phyloP scores from a whole-genome alignment of 2,329 filamentous ascomycete genomes.

The Aureobasidium pullulans region DNA sequence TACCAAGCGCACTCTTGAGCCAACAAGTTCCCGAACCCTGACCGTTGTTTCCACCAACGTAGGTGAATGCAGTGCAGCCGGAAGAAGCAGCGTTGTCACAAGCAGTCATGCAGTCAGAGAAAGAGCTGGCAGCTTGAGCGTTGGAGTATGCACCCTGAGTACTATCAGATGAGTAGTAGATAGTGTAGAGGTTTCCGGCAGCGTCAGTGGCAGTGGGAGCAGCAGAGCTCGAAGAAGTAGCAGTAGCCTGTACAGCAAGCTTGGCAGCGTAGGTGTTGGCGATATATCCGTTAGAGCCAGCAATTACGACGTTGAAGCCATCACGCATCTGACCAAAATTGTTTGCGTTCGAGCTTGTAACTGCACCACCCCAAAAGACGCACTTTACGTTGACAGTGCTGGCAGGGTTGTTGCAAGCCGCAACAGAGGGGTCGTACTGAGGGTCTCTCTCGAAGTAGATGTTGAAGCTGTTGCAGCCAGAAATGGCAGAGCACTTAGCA shows the following conservation, averaged over 20 bases:
- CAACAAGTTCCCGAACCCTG: conserved; percentile 13
- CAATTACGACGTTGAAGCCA: conserved; percentile 12
- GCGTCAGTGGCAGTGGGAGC: conserved; percentile 14
- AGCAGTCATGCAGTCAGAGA: conserved; percentile 15
- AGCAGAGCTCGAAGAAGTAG: conserved; percentile 6
- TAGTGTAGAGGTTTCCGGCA: conserved; percentile 14
- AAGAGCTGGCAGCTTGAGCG: conserved; percentile 12
- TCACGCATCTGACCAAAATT: conserved; percentile 23
- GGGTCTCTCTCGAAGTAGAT: conserved; percentile 14
- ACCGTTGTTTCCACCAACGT: conserved; percentile 14
- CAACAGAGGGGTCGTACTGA: conserved; percentile 23
- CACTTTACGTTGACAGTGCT: conserved; percentile 29
- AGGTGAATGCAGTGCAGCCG: conserved; percentile 16
- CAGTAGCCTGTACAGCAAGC: conserved; percentile 12
- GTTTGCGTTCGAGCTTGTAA: conserved; percentile 19
- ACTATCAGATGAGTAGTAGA: conserved; percentile 14
- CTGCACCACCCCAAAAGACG: conserved; percentile 23
- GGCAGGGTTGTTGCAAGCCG: conserved; percentile 29
- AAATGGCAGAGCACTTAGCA: conserved; percentile 9
- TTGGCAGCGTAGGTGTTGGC: neutral
- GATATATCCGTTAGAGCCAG: conserved; percentile 6
- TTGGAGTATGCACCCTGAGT: conserved; percentile 15
- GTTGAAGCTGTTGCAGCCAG: conserved; percentile 16
- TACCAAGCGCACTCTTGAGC: conserved; percentile 14
- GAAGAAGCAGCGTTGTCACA: conserved; percentile 11